A percentile compares a stretch with the other conserved stretches of the same genome.
Evolutionary conservation across 495 filamentous ascomycete species (phyloP).

Genomic region (Neurospora sp.): DNA sequence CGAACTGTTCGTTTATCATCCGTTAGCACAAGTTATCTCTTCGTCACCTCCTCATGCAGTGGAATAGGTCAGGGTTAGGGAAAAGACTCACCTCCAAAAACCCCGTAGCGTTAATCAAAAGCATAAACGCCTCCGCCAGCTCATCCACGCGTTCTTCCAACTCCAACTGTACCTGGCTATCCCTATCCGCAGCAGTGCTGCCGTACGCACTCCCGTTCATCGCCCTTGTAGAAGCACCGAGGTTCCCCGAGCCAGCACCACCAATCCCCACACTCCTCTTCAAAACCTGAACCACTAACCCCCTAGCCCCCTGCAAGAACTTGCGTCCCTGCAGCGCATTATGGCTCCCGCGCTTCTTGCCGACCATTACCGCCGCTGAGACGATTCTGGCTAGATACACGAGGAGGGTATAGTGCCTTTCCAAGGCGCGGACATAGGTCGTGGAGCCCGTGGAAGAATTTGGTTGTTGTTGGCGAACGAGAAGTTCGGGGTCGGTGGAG

Average conservation of each 20-base stretch:
- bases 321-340: constrained; percentile 68
- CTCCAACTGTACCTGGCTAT: constrained; percentile 18
- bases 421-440: constrained; percentile 46
- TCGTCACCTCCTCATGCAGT: not conserved
- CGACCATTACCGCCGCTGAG: constrained; percentile 60
- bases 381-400: constrained; percentile 75
- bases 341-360: constrained; percentile 50
- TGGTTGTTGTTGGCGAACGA: not conserved
- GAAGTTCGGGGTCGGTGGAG: constrained; percentile 80
- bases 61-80: not conserved
- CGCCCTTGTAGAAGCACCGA: not conserved
- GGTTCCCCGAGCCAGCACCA: not conserved
- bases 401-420: constrained; percentile 75
- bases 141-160: constrained; percentile 42
- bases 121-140: constrained; percentile 46
- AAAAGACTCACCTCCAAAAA: constrained; percentile 46
- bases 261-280: constrained; percentile 83
- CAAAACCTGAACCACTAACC: constrained; percentile 76
- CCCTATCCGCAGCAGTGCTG: constrained; percentile 1
- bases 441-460: not conserved
- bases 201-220: not conserved
- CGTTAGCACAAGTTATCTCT: constrained; percentile 10
- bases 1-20: constrained; percentile 25
- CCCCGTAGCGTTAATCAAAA: constrained; percentile 47
- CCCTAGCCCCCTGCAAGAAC: constrained; percentile 73